Evolutionary conservation across 192 early-diverging fungal species (phyloP).

Genomic region (Rhizoclosmatium globosum): DNA sequence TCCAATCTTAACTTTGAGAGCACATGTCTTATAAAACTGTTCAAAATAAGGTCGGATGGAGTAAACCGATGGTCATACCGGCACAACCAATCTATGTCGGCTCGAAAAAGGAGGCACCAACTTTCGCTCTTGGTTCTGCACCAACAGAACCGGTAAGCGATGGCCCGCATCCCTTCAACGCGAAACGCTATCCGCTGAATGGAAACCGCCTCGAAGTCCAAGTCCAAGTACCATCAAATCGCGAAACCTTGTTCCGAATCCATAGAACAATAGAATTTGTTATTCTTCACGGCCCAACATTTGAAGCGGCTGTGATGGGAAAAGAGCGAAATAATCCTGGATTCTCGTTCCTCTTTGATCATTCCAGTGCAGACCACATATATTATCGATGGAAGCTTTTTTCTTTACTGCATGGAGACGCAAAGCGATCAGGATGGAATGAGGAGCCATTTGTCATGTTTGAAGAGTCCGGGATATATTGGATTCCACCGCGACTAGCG

Average conservation of each 20-base stretch:
- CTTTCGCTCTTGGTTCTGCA: no score
- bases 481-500: conserved; percentile 83
- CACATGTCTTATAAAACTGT: conserved; percentile 47
- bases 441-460: conserved; percentile 88
- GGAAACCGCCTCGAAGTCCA: conserved; percentile 64
- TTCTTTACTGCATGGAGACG: conserved; percentile 87
- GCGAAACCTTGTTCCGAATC: conserved; percentile 65
- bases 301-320: conserved; percentile 76
- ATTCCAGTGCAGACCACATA: conserved; percentile 77
- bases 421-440: conserved; percentile 69
- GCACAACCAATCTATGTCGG: conserved; percentile 69
- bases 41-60: conserved; percentile 76
- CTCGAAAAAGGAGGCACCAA: conserved; percentile 50
- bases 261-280: conserved; percentile 89
- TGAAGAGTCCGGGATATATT: conserved; percentile 73
- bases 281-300: conserved; percentile 73
- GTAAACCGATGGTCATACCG: conserved; percentile 81
- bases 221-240: conserved; percentile 69
- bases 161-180: no score
- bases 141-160: no score
- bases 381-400: conserved; percentile 95
- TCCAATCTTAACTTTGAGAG: neutral
- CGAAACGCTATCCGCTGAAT: no score
- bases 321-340: conserved; percentile 68
- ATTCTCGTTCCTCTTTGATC: conserved; percentile 79